Base-by-base conservation (phyloP, 2,329 filamentous ascomycete species). In the Annulohypoxylon truncatum region DNA sequence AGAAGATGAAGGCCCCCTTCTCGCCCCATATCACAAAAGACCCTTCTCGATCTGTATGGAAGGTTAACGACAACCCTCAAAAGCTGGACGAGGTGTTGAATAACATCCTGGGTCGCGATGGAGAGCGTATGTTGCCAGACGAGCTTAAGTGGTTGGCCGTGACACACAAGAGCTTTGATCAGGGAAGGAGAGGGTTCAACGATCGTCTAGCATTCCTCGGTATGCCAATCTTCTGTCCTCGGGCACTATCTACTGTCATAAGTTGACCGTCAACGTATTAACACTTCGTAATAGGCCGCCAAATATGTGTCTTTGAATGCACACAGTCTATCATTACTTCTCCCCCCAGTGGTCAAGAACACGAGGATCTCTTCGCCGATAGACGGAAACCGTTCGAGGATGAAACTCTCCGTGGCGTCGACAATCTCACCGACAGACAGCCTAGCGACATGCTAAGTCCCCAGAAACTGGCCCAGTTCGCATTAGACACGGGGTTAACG, bases 121-220 rank as follows among this genome's bases (percentile, higher is more conserved):
- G 92, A 61, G 87, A 92, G 71, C 87, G 86, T 72, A 78, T 96
- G 77, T 84, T 99, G 62, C 90, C 91, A 1, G 94, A 97, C 13
- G 95, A 99, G 81, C 85, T 96, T 67, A 98, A 97, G 82, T 99
- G 96, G 96, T 83, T 98, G 75, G 94, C 94, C 28, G 88, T 99
- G 60, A 99, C 96, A 71, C 96, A 98, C 80, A 98, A 98, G 87
- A 97, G 94, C 80, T 98, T 97, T 76, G 95, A 99, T 77, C 94
- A 98, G 77, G 96, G 94, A 55, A 86, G 93, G 75, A 90, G 94
- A 83, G 95, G 95, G 0, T 97, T 95, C 82, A 99, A 99, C 78
- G 95, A 97, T 75, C 88, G 93, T 68, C 83, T 99, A 79, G 92
- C 94, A n/a, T 94, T 92, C 76, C 83, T 97, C 57, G 95, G 93